phyloP scores from a whole-genome alignment of 2,329 filamentous ascomycete genomes.

The Pseudogymnoascus pannorum region DNA sequence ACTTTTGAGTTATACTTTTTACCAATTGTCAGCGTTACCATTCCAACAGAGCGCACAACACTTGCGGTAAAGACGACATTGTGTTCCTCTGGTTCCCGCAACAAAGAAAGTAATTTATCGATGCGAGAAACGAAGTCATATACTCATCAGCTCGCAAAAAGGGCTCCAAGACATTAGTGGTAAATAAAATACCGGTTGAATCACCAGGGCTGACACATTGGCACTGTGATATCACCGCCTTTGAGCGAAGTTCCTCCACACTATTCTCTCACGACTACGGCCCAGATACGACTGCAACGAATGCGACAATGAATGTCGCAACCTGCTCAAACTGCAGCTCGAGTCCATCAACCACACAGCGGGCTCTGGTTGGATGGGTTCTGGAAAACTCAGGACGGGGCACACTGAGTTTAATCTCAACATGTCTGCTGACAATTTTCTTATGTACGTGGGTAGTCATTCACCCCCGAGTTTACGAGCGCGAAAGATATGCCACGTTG shows the following conservation, averaged over 20 bases:
- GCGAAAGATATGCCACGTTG: conserved; percentile 17
- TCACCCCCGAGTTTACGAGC: conserved; percentile 29
- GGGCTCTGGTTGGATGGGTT: conserved; percentile 27
- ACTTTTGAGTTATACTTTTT: not conserved
- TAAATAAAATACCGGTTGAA: too few relatives aligned
- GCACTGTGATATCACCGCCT: too few relatives aligned
- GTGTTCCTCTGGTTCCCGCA: not conserved
- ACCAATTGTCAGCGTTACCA: not conserved
- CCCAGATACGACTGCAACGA: not conserved
- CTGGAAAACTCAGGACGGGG: conserved; percentile 27
- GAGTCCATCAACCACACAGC: not conserved
- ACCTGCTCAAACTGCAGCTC: not conserved
- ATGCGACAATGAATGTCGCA: not conserved
- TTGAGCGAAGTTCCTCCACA: not conserved
- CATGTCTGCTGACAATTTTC: conserved; percentile 28
- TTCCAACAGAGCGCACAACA: not conserved
- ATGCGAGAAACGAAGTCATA: too few relatives aligned
- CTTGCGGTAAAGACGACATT: not conserved
- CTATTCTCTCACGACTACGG: not conserved
- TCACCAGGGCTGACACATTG: too few relatives aligned
- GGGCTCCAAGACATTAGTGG: too few relatives aligned
- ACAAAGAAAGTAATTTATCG: not conserved
- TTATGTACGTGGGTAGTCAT: conserved; percentile 32
- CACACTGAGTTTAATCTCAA: conserved; percentile 28
- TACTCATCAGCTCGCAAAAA: too few relatives aligned